These are phyloP conservation scores for Sclerotinia trifoliorum DNA, from an alignment of 2,329 filamentous ascomycete species.

Conservation along the genomic window DNA sequence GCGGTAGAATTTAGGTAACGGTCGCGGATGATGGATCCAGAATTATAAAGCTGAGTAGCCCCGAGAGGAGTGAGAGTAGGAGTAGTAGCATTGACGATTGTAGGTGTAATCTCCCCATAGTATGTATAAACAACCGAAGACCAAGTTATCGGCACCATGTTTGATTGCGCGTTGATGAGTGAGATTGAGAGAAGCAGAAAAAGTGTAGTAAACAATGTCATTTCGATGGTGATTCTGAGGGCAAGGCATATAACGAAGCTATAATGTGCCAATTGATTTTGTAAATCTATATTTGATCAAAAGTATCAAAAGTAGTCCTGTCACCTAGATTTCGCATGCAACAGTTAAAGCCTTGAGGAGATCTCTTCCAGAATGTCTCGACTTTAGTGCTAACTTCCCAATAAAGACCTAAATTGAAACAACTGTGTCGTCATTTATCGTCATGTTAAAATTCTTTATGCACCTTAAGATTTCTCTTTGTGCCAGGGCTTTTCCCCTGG, in stretches of 20 bases:
- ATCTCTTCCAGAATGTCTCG: neutral
- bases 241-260: neutral
- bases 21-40: conserved; percentile 49
- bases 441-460: neutral
- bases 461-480: neutral
- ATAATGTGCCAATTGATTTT: neutral
- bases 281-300: neutral
- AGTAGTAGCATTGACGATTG: conserved; percentile 33
- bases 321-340: neutral
- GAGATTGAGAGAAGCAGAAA: conserved; percentile 27
- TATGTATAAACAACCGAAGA: conserved; percentile 37
- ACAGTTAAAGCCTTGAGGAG: neutral
- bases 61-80: conserved; percentile 51
- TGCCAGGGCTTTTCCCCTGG: neutral
- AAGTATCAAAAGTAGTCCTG: neutral
- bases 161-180: conserved; percentile 21
- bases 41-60: conserved; percentile 51
- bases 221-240: neutral
- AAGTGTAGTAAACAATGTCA: conserved; percentile 11
- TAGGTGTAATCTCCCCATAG: conserved; percentile 55
- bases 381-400: neutral
- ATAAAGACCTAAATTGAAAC: neutral
- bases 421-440: neutral
- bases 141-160: conserved; percentile 31
- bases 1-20: conserved; percentile 47